Evolutionary conservation across 257 asterid genomes (phyloP), one percentile per base, ranked within the genome.

Genomic region (Nicotiana tomentosiformis): DNA sequence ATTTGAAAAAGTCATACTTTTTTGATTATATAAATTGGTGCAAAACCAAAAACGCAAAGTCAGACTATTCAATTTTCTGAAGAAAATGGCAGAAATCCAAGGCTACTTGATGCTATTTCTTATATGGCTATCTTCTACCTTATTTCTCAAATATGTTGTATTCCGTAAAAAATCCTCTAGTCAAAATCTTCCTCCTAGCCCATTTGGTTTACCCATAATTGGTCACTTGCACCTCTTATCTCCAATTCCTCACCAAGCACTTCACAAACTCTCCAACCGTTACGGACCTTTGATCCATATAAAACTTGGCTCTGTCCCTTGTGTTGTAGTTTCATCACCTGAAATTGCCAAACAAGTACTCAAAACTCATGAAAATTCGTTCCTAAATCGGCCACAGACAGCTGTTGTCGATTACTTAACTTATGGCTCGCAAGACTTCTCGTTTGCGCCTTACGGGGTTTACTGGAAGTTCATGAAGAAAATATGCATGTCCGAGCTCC

Each of bases 381-480:
- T 89, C 49, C 87, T 88, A 17, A 86, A 91, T 70, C 86, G 98
- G 0, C 93, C 97, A 7, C 85, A 87, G n/a, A 87, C 87, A 10
- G 69, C 79, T 3, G 95, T 91, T 5, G 86, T 82, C 16, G 93
- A 92, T 80, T 89, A 87, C 90, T 64, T 92, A 6, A 86, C 94
- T 15, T 94, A 94, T 29, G 98, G 96, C 29, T 70, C 78, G 14
- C 89, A 91, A 57, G 97, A 90, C 83, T 94, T 94, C 83, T 87
- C 97, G 0, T 92, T 91, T 61, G 95, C 97, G 0, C 94, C 95
- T 2, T 93, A 91, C 51, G 97, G 97, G 3, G 74, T 88, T 0
- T 90, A 89, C 74, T 93, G 97, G 95, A 93, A 91, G 86, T 93
- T 90, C 89, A 93, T 91, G 90, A 94, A 94, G 85, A 94, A 92